Evolutionary conservation across 1,139 yeast species (phyloP), one percentile per base, ranked within the genome.

Genomic region (Pichia sp.): DNA sequence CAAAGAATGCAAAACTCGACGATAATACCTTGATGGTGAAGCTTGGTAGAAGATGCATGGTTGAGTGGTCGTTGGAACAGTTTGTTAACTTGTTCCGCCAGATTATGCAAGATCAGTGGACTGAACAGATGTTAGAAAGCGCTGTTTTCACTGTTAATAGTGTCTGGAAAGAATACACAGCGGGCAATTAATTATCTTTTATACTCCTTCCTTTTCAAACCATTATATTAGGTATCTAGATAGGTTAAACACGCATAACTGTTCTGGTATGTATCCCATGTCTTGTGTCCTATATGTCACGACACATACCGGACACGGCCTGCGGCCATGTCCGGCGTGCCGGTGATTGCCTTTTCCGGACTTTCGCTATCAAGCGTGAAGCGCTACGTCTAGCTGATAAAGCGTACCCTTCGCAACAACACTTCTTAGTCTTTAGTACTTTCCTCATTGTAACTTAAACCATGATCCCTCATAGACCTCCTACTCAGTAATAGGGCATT

Each of bases 1-100:
- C 41, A 4, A 36, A 29, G 20, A 30, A 22, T 24, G 32, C 32
- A 3, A 49, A 37, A 7, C 47, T 51, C n/a, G 51, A 47, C 21
- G 64, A 60, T 19, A 57, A 52, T 13, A 42, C 59, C 27, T 50
- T 62, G 6, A 60, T 62, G 25, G 56, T 58, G 29, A 50, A 50
- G 6, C 36, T 64, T 10, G 70, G 69, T 3, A 48, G 67, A 40
- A 42, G 68, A 26, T 52, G 62, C 1, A 37, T 52, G 19, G 41
- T 39, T 4, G 70, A 65, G 38, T 53, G 64, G 40, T 45, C 52
- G 3, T 49, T 46, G 32, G 59, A 56, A 4, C 44, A 51, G 9
- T 53, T 63, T 33, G 41, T 56, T 2, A 49, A 49, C 22, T 46
- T 63, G 20, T 42, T 62, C 9, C 48, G 52, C 28, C 51, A 54